Base-by-base conservation (phyloP, 257 asterid genomes). In the Haberlea rhodopensis region DNA sequence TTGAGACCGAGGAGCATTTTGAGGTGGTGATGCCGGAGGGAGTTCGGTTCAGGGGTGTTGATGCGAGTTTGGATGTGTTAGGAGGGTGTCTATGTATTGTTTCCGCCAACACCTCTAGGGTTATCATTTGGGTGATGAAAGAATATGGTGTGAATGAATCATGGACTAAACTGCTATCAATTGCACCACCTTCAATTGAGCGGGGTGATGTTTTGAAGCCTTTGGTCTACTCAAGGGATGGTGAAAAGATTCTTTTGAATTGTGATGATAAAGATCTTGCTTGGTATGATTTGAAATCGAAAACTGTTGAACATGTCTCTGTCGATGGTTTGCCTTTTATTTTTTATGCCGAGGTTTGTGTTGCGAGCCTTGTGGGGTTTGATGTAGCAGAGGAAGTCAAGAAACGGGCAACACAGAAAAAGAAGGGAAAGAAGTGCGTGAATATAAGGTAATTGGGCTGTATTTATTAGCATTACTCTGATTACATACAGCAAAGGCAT, bases 91-190 rank as follows among this genome's bases (percentile, higher is more conserved):
- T 78, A 6, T 66, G 72, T 6, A 21, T 72, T 57, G 70, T 67
- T 31, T 78, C 64, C 20, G 51, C 60, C 18, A 57, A 29, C 18
- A 55, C 69, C 46, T 22, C 48, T 57, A 46, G 76, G 15, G 70
- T 60, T 65, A 53, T 26, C 23, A 48, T 78, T 40, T 78, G 82
- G 82, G 76, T 66, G 71, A 77, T 77, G 82, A 66, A 70, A 56
- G 76, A 77, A 0, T 77, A 77, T 51, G 79, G 74, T 37, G 72
- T 66, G 53, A 60, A 61, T 57, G 77, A 74, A 34, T 74, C 82
- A 1, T 78, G 82, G 79, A 11, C 28, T 54, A 74, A 78, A 58
- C 26, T 74, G 75, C 55, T 74, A 1, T 53, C 82, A 2, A 60
- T 78, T 26, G 9, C 53, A 19, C 71, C 70, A 3, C 70, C n/a